Conservation (phyloP, 208 protist genomes). For the Trypanosoma theileri region DNA sequence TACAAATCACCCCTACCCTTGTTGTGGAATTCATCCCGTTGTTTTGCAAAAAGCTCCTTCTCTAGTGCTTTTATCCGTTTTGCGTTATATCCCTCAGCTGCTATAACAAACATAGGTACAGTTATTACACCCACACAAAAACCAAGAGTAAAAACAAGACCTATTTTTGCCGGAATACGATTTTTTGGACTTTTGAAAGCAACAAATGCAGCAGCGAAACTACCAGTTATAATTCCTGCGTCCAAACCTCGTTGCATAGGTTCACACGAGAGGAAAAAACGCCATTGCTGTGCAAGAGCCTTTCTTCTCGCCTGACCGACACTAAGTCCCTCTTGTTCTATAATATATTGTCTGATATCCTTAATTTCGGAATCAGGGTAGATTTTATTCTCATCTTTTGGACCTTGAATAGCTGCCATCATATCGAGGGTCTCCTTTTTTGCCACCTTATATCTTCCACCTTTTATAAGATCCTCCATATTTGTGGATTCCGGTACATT, state of each 20-base stretch:
- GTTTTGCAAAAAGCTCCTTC: constrained; percentile 72
- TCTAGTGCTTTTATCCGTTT: constrained; percentile 75
- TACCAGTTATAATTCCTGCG: constrained; percentile 77
- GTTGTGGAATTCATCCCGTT: constrained; percentile 64
- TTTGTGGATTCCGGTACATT: constrained; percentile 67
- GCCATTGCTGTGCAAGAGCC: constrained; percentile 78
- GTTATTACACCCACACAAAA: constrained; percentile 68
- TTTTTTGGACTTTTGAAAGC: constrained; percentile 58
- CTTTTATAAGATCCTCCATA: constrained; percentile 66
- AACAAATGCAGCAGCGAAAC: constrained; percentile 63
- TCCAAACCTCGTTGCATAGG: constrained; percentile 83
- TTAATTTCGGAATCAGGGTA: constrained; percentile 75
- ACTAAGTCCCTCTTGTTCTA: constrained; percentile 79
- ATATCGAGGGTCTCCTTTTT: constrained; percentile 67
- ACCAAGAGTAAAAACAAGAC: constrained; percentile 61
- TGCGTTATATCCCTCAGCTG: constrained; percentile 62
- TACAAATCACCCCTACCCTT: constrained; percentile 29
- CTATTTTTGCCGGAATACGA: constrained; percentile 63
- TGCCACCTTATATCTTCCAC: constrained; percentile 76
- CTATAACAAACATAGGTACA: constrained; percentile 69
- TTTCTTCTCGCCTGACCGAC: constrained; percentile 59
- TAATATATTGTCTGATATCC: constrained; percentile 81
- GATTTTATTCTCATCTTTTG: constrained; percentile 55
- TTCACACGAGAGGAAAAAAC: constrained; percentile 83
- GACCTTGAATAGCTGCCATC: constrained; percentile 71